Base-by-base conservation (phyloP, 257 asterid species). In the Mentha longifolia region DNA sequence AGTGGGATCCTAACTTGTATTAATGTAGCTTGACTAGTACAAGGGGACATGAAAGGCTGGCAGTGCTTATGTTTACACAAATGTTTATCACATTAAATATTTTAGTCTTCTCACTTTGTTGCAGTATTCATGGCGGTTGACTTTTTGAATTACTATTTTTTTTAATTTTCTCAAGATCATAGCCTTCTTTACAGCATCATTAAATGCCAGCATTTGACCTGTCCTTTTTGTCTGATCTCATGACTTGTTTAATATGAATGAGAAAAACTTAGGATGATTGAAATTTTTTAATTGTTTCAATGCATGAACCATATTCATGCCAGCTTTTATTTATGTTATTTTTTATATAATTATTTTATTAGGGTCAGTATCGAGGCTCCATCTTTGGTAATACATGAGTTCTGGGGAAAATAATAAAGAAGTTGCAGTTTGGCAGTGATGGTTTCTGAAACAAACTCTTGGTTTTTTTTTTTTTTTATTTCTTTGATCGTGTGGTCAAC, bases 201-300 rank as follows among this genome's bases (percentile, higher is more conserved):
- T 72, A 54, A 65, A 50, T 75, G 83, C 83, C 76, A 68, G 55
- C 79, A 57, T 65, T 80, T 75, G 75, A 83, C 81, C 78, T 80
- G 81, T 73, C 74, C 77, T 72, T 73, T 74, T 80, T 83, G 83
- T 74, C 81, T 39, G 22, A 73, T 45, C 69, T 62, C 76, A 51
- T 70, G 20, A 12, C 19, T 63, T 59, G 5, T 54, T 35, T 57
- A 59, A 20, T 54, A 7, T 74, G 35, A 35, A 6, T 11, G 16
- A 35, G 5, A n/a, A 30, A 51, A 43, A 56, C 64, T 52, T 70
- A 46, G 73, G 58, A 77, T 68, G 77, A 58, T 76, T 62, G 55
- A 31, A 31, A n/a, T n/a, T n/a, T 74, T 70, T 64, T 66, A 39
- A 47, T 68, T 73, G 39, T 46, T 54, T 19, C 43, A 39, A 50